These are phyloP conservation scores for Starmerella asiatica DNA, from an alignment of 805 yeast species.

Conservation along the genomic window DNA sequence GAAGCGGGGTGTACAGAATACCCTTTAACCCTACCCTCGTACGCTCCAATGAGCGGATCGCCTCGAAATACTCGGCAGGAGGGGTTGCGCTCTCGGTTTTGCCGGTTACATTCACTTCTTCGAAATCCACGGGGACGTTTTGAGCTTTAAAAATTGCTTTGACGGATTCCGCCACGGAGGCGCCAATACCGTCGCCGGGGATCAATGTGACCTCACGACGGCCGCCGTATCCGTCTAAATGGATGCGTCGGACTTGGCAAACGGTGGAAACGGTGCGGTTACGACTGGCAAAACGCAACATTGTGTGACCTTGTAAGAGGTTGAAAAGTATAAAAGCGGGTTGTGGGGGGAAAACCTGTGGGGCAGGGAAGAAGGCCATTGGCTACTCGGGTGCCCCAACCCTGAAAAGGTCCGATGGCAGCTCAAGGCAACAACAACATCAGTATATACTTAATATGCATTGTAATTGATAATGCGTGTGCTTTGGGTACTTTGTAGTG, in stretches of 20 bases:
- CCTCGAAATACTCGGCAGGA: conserved; percentile 58
- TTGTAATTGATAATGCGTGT: too few species aligned
- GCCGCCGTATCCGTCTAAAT: conserved; percentile 53
- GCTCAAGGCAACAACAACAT: too few species aligned
- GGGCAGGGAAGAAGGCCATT: too few species aligned
- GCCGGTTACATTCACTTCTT: conserved; percentile 50
- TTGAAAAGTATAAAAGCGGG: too few species aligned
- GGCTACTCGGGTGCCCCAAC: too few species aligned
- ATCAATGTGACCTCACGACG: conserved; percentile 85
- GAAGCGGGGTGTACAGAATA: conserved; percentile 80
- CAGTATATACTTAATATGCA: too few species aligned
- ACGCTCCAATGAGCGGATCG: conserved; percentile 82
- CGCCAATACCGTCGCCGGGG: conserved; percentile 96
- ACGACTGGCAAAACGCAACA: conserved; percentile 21
- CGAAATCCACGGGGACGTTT: conserved; percentile 89
- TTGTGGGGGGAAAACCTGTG: too few species aligned
- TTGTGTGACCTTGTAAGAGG: too few species aligned
- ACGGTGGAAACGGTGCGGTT: conserved; percentile 36
- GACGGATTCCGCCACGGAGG: conserved; percentile 88
- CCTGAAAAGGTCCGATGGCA: too few species aligned
- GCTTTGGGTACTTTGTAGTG: too few species aligned
- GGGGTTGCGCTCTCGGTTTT: conserved; percentile 38
- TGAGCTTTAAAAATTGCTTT: conserved; percentile 76
- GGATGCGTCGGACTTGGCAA: conserved; percentile 58
- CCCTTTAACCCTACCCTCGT: conserved; percentile 96